phyloP scores from a whole-genome alignment of 257 asterid species.

The Plantago major region DNA sequence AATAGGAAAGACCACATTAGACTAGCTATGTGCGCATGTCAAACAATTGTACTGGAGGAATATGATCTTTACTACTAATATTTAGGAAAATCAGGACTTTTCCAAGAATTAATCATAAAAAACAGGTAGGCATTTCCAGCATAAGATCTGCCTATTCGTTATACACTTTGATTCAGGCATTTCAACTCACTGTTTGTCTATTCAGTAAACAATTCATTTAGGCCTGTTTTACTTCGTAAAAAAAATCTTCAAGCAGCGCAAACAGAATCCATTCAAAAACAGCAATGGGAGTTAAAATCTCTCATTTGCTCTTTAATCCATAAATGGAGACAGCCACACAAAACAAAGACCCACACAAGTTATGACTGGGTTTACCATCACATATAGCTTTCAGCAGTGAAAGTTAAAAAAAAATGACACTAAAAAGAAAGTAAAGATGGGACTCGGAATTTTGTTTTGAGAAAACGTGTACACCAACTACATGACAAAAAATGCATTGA shows the following conservation, averaged over 20 bases:
- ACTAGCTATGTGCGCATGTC: no score
- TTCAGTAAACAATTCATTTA: neutral
- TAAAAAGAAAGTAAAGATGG: conserved; percentile 12
- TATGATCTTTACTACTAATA: no score
- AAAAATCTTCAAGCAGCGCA: neutral
- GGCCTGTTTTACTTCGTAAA: neutral
- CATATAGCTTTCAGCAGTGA: neutral
- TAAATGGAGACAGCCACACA: neutral
- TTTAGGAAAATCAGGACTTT: no score
- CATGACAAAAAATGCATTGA: conserved; percentile 50
- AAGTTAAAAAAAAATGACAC: conserved; percentile 9
- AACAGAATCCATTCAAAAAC: neutral
- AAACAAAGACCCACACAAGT: neutral
- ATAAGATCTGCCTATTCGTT: no score
- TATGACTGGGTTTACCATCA: neutral
- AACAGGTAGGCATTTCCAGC: no score
- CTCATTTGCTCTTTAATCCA: neutral
- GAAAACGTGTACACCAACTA: conserved; percentile 16
- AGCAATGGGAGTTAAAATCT: neutral
- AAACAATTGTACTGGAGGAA: no score
- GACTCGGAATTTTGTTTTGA: conserved; percentile 1
- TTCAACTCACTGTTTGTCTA: no score
- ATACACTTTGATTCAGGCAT: no score
- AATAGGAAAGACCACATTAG: no score
- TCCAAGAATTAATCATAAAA: no score